Base-by-base conservation (phyloP, 2,329 filamentous ascomycete species). In the Xylaria arbuscula region DNA sequence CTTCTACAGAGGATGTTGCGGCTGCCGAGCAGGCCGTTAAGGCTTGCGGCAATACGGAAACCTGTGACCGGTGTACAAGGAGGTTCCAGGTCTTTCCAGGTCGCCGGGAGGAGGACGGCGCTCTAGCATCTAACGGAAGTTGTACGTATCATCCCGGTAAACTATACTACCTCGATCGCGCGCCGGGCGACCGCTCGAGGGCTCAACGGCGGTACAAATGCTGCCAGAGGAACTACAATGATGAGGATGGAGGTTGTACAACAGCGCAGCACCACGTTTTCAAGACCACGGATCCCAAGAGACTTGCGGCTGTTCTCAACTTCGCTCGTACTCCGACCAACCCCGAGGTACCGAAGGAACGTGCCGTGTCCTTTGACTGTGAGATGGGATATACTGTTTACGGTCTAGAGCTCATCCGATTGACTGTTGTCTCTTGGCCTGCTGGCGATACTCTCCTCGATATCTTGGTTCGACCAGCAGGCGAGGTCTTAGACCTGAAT, bases 301-400 rank as follows among this genome's bases (percentile, higher is more conserved):
- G 94, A 24, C 84, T 99, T 32, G 93, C 94, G 0, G 83, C 90
- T 0, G 82, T 95, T 2, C 85, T 97, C 74, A 94, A 95, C 60
- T 99, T 97, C 78, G 86, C 89, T 65, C 81, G 88, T 69, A 98
- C 96, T 0, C 94, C 94, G 0, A 80, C 84, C 13, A 94, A 93
- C 72, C 78, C 82, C 1, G 74, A 81, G 1, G 84, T 82, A 1
- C 81, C 83, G 0, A 75, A 79, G 1, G 82, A 86, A 61, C 87
- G 87, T 42, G 93, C 92, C 2, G 89, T 98, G 11, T 92, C 90
- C 71, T 95, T 99, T 75, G 96, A 99, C 78, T 98, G 96, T 76
- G 96, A 99, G 78, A 99, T 99, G 96, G 93, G 93, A 4, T 98
- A 97, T 77, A 99, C 97, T 0, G 92, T 93, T 0, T 81, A 91